Evolutionary conservation across 2,329 filamentous ascomycete species (phyloP), one percentile per base, ranked within the genome.

Genomic region (Colletotrichum cuscutae): DNA sequence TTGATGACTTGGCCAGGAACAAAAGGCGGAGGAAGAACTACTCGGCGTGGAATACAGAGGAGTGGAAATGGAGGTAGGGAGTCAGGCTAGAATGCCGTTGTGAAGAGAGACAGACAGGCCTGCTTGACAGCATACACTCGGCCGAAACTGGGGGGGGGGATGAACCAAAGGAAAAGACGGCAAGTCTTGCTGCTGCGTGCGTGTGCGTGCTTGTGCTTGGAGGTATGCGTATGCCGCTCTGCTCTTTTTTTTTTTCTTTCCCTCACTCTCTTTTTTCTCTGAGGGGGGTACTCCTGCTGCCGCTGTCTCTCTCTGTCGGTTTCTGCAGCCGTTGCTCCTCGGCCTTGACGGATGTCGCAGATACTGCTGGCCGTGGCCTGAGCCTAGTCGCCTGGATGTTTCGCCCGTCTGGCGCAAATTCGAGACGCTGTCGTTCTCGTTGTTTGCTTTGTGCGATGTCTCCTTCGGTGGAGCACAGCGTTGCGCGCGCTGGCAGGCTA

Each of bases 391-490:
- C 60, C 53, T 71, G 28, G 58, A 32, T 65, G 65, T 67, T 59
- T 74, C 56, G 58, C 71, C 57, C 53, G 58, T 59, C 35, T 19
- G 58, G 53, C 42, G 46, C 65, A 68, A 57, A 42, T 65, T 73
- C 30, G 68, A 60, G 61, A 35, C 37, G 68, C 52, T 60, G 46
- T 54, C 35, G n/a, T 63, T 56, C 35, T 73, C 35, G 66, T 53
- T 71, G 56, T 49, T 71, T 32, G 61, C 71, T 22, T 72, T 72
- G 69, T 65, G 71, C 71, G 52, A 68, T 73, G 68, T 73, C 63
- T 61, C 54, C 68, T 63, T 60, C 60, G 63, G 73, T 75, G 73
- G 73, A 74, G 71, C 67, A 68, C 61, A 68, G 57, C 63, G 66
- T 73, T 68, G 67, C 67, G 71, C 64, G 67, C 66, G 52, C 65